Evolutionary conservation across 164 flowering plant species (phyloP).

Genomic region (Umbellularia californica): DNA sequence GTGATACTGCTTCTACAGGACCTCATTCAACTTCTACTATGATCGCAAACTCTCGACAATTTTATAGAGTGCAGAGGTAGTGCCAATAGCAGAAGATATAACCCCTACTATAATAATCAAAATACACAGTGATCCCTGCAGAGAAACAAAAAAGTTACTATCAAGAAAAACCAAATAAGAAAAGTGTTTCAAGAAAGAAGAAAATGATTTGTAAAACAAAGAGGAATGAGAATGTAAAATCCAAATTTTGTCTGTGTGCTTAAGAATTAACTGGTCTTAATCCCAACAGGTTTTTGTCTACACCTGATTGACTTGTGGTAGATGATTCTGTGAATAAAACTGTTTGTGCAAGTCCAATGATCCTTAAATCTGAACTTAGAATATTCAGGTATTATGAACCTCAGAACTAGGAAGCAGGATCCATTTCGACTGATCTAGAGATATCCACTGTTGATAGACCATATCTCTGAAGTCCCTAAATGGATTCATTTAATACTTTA

Average conservation of each 20-base stretch:
- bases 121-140: conserved; percentile 56
- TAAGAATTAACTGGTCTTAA: not conserved
- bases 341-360: not conserved
- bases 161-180: not conserved
- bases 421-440: too few species aligned
- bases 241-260: not conserved
- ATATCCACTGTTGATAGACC: too few species aligned
- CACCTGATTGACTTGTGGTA: not conserved
- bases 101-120: conserved; percentile 58
- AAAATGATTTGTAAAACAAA: not conserved
- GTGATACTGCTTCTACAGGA: too few species aligned
- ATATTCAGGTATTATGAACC: not conserved
- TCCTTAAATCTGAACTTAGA: too few species aligned
- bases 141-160: not conserved
- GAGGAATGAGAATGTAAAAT: not conserved
- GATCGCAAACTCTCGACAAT: conserved; percentile 54
- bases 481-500: too few species aligned
- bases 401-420: not conserved
- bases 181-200: not conserved
- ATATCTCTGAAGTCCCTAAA: too few species aligned
- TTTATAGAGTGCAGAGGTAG: conserved; percentile 60
- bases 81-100: conserved; percentile 58
- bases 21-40: not conserved
- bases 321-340: not conserved
- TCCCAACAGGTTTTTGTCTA: not conserved